phyloP scores from a whole-genome alignment of 352 stramenopile genomes.

The Pythium volutum region DNA sequence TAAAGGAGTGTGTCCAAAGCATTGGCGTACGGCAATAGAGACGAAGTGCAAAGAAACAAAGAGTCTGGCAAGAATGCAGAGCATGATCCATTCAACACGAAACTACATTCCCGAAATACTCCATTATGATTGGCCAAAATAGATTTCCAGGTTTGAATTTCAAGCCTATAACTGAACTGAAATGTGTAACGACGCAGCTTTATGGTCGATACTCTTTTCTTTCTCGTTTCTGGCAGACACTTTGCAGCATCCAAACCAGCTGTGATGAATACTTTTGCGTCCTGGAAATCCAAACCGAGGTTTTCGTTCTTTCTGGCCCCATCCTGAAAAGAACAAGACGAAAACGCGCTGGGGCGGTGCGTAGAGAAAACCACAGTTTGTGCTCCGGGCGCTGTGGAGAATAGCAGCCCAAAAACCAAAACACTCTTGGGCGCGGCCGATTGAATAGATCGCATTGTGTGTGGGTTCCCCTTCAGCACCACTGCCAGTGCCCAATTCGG shows the following conservation, averaged over 20 bases:
- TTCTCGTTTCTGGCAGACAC: not conserved
- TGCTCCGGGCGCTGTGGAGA: not conserved
- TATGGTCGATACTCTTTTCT: not conserved
- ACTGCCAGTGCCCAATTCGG: not conserved
- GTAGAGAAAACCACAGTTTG: not conserved
- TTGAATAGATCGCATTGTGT: conserved; percentile 12
- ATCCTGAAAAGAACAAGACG: conserved; percentile 10
- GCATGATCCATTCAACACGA: not conserved
- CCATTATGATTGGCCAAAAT: conserved; percentile 1
- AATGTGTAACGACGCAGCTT: not conserved
- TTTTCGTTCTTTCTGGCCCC: not conserved
- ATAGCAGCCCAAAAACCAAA: conserved; percentile 14
- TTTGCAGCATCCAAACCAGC: no score
- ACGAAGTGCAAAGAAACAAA: conserved; percentile 6
- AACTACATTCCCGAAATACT: not conserved
- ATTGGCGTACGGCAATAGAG: not conserved
- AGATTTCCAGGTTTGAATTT: not conserved
- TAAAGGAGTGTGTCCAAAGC: not conserved
- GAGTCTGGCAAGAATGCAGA: not conserved
- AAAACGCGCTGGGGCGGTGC: not conserved
- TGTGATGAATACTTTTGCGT: conserved; percentile 15
- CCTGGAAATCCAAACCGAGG: not conserved
- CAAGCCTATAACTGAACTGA: not conserved
- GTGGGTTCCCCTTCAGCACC: not conserved
- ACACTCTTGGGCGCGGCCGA: not conserved